Conservation (phyloP, 371 early-diverging fungal species). For the Circinella minor region DNA sequence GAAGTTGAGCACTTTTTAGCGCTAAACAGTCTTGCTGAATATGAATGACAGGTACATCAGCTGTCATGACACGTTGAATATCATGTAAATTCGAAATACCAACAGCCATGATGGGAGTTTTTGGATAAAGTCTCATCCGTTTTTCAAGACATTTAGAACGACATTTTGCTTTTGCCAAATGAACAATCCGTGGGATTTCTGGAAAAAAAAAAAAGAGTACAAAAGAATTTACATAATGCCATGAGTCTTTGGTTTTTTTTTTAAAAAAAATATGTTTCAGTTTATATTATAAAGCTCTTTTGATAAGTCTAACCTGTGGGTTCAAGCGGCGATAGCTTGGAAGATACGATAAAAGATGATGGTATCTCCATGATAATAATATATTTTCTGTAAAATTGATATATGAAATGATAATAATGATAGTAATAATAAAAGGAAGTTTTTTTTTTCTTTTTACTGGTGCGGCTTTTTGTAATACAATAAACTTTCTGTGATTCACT, state of each 20-base stretch:
- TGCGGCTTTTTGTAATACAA: no score
- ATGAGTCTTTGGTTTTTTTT: no score
- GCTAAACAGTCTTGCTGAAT: slow-evolving; percentile 36
- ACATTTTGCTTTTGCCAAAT: slow-evolving; percentile 23
- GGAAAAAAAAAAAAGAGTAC: no score
- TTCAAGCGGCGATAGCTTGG: slow-evolving; percentile 37
- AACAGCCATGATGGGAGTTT: slow-evolving; percentile 30
- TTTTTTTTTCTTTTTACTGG: no score
- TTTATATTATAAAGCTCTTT: no score
- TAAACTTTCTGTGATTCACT: no score
- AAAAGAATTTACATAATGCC: no score
- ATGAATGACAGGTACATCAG: slow-evolving; percentile 42
- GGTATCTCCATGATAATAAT: slow-evolving; percentile 22
- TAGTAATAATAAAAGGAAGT: no score
- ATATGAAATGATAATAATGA: no score
- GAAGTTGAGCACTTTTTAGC: slow-evolving; percentile 31
- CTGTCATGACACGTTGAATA: slow-evolving; percentile 25
- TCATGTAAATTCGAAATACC: slow-evolving; percentile 48
- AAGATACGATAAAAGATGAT: slow-evolving; percentile 32
- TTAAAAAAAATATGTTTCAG: no score
- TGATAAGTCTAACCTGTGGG: slow-evolving; percentile 18
- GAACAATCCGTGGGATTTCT: slow-evolving; percentile 33
- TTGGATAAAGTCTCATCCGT: slow-evolving; percentile 19
- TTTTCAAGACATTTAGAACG: slow-evolving; percentile 16
- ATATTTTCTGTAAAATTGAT: no score